Evolutionary conservation across 2,329 filamentous ascomycete genomes (phyloP), one percentile per base, ranked within the genome.

Genomic region (Ceratocystis cubensis): DNA sequence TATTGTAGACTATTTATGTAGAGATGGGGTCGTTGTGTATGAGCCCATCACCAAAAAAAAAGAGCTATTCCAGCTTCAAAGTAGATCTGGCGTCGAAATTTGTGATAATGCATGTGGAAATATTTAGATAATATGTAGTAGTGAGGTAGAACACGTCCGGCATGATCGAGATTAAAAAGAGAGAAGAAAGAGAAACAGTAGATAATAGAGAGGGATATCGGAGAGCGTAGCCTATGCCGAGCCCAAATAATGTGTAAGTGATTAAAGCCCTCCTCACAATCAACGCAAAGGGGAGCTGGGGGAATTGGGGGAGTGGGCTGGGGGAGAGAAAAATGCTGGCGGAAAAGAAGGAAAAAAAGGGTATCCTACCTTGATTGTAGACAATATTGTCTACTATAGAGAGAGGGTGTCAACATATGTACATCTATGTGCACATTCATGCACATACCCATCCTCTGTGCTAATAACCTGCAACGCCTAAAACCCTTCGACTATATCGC

Each of bases 231-330:
- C 57, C 57, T 66, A 53, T 66, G 61, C 64, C 57, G 64, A 57
- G 56, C 53, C 64, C 50, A 65, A 59, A 25, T 41, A 66, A 45
- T 46, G 44, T 65, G 64, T 61, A 66, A 61, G 64, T 66, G 64
- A 66, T 65, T 56, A 65, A 62, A 61, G 64, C 57, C 28, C 57
- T 66, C 56, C 33, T 66, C 64, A 66, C 57, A 66, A 41, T 66
- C 33, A 66, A 61, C 25, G 64, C 15, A 66, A 61, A 66, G 64
- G 37, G 56, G 57, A 61, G 57, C 57, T 61, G 57, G 57, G 45
- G 46, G 3, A 25, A 46, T 41, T 37, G 33, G 10, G 33, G 7
- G 33, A 8, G 30, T 28, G 28, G 28, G 28, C 28, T 28, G 30
- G 30, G 33, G 10, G 33, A 3, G 33, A 13, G 41, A 50, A n/a